A percentile compares a stretch with the other conserved stretches of the same genome.
phyloP scores from a whole-genome alignment of 352 stramenopile species.

The Globisporangium nodosum region DNA sequence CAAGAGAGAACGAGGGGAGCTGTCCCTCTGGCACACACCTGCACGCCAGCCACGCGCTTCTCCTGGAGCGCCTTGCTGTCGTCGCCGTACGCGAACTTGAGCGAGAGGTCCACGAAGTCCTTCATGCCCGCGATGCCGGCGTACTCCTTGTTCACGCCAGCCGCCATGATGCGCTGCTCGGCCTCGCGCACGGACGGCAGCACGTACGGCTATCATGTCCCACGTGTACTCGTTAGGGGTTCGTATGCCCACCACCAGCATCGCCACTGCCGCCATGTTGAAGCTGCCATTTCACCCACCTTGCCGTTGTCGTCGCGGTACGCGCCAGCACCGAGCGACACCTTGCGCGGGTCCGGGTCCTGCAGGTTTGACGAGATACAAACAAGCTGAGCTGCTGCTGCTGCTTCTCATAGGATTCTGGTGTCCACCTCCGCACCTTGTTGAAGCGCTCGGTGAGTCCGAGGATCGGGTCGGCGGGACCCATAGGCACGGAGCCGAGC shows the following conservation, averaged over 20 bases:
- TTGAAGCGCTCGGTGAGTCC: constrained; percentile 91
- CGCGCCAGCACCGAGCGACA: constrained; percentile 98
- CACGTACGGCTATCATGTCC: constrained; percentile 86
- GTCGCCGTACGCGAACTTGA: constrained; percentile 97
- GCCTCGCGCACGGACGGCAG: constrained; percentile 96
- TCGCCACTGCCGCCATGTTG: neutral
- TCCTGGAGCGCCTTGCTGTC: constrained; percentile 89
- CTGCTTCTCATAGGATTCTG: too few species aligned
- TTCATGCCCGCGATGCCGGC: constrained; percentile 94
- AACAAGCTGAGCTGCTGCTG: too few species aligned
- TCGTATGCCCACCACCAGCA: too few species aligned
- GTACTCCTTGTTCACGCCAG: constrained; percentile 98
- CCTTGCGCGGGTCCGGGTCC: constrained; percentile 92
- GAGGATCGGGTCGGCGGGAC: constrained; percentile 95
- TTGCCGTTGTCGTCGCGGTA: constrained; percentile 95
- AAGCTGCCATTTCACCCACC: constrained; percentile 16
- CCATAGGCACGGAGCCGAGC: constrained; percentile 89
- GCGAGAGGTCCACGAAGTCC: constrained; percentile 93
- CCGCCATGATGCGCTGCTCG: constrained; percentile 92
- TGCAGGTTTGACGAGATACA: constrained; percentile 11
- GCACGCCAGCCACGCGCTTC: constrained; percentile 91
- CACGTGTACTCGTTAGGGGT: too few species aligned
- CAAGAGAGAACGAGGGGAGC: neutral
- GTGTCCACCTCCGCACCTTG: constrained; percentile 46
- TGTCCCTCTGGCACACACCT: constrained; percentile 28